phyloP scores from a whole-genome alignment of 2,329 filamentous ascomycete genomes.

The Neospermospora avenae region DNA sequence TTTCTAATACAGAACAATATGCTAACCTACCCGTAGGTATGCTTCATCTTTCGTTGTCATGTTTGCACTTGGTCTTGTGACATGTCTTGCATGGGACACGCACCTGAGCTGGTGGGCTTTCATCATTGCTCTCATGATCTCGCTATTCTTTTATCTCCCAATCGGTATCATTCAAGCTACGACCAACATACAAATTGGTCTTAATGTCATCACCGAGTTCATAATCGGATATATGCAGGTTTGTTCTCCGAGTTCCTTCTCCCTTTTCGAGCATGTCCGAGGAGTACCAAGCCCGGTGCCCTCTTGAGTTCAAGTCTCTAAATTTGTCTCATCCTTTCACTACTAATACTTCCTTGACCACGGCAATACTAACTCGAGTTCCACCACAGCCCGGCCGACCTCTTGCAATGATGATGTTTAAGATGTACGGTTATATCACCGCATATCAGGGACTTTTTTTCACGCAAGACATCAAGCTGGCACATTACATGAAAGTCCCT shows the following conservation, averaged over 20 bases:
- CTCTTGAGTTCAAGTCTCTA: too few species aligned
- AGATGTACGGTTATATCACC: constrained; percentile 60
- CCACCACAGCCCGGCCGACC: constrained; percentile 58
- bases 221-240: constrained; percentile 48
- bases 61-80: constrained; percentile 40
- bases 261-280: too few species aligned
- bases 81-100: constrained; percentile 24
- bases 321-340: too few species aligned
- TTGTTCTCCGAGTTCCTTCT: too few species aligned
- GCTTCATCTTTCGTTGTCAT: constrained; percentile 43
- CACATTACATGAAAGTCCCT: constrained; percentile 54
- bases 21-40: constrained; percentile 13
- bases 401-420: constrained; percentile 76
- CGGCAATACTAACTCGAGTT: too few species aligned
- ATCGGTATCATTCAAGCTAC: constrained; percentile 44
- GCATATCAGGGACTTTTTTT: constrained; percentile 47
- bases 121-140: constrained; percentile 34
- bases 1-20: too few species aligned
- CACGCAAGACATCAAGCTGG: constrained; percentile 49
- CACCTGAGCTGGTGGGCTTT: constrained; percentile 37
- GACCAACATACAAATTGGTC: constrained; percentile 47
- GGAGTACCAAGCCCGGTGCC: too few species aligned
- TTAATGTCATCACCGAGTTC: constrained; percentile 49
- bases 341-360: too few species aligned
- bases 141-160: constrained; percentile 32